Evolutionary conservation across 1,139 yeast species (phyloP), one percentile per base, ranked within the genome.

Genomic region (Debaryomyces coudertii): DNA sequence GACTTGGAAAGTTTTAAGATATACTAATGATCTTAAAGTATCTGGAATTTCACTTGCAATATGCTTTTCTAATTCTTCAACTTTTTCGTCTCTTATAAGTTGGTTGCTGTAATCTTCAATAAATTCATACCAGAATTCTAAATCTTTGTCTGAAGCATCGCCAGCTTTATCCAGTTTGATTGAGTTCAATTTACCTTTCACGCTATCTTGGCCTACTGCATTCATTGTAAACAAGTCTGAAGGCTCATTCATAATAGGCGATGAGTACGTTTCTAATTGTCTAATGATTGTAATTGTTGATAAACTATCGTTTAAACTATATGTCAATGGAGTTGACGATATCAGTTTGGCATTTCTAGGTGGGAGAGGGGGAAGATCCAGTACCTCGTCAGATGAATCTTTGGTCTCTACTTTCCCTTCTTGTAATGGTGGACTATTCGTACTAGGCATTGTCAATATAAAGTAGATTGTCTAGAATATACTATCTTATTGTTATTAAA

Each of bases 201-300:
- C 35, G 4, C 38, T 46, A 12, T 51, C 55, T 28, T 40, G 44
- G 3, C 50, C 48, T 22, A 42, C 28, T 2, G 40, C 18, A 33
- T 47, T 46, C 8, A 31, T 22, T 4, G 60, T 50, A 47, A 66
- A 65, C 9, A 62, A 56, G 37, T 73, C 78, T 5, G 72, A 65
- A 18, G 62, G 57, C 47, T 73, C 75, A 48, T 71, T 69, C 65
- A 71, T 62, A 27, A 50, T 56, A 2, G 73, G 71, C n/a, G 66
- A 56, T 6, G 57, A 51, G 47, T 66, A 70, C 4, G 58, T 37
- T 42, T 71, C 74, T 42, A 59, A 53, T 48, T 73, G 77, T 48
- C 78, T 57, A 30, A 61, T 57, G 14, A 64, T 50, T n/a, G 68
- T 60, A 14, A 71, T 61, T 36, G 61, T 56, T 4, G 72, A 63